Evolutionary conservation across 148 eudicot species (phyloP).

Genomic region (Rhododendron henanense): DNA sequence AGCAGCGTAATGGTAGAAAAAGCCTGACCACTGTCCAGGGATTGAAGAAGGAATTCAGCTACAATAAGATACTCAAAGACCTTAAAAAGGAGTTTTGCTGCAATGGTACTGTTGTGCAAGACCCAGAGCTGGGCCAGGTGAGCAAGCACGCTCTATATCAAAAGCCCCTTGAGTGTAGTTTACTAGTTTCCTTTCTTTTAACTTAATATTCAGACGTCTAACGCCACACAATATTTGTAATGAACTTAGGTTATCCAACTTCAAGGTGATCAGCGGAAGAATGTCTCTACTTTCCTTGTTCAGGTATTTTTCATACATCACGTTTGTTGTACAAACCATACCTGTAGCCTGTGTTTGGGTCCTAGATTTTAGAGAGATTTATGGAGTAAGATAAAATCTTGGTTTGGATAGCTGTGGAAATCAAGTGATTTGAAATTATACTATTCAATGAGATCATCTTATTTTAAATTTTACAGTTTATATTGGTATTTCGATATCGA

Average conservation of each 20-base stretch:
- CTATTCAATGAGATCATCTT: background rate
- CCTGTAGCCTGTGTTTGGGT: background rate
- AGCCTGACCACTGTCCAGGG: constrained; percentile 40
- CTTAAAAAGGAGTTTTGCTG: constrained; percentile 41
- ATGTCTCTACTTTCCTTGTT: constrained; percentile 29
- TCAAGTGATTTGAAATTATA: background rate
- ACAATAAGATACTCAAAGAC: constrained; percentile 37
- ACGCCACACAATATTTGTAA: background rate
- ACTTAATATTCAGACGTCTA: background rate
- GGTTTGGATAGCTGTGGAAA: background rate
- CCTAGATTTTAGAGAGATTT: background rate
- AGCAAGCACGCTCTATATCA: background rate
- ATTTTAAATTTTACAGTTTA: background rate
- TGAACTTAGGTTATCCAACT: constrained; percentile 28
- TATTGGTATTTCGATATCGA: background rate
- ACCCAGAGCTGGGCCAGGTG: constrained; percentile 39
- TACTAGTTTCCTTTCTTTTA: background rate
- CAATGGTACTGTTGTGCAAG: constrained; percentile 38
- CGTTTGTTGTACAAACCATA: background rate
- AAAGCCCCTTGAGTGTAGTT: background rate
- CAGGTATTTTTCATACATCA: constrained; percentile 12
- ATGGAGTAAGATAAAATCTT: background rate
- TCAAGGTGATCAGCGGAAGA: constrained; percentile 37
- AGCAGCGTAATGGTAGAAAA: constrained; percentile 38
- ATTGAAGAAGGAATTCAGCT: constrained; percentile 33